Evolutionary conservation across 306 rosid species (phyloP).

Genomic region (Fragaria iinumae): DNA sequence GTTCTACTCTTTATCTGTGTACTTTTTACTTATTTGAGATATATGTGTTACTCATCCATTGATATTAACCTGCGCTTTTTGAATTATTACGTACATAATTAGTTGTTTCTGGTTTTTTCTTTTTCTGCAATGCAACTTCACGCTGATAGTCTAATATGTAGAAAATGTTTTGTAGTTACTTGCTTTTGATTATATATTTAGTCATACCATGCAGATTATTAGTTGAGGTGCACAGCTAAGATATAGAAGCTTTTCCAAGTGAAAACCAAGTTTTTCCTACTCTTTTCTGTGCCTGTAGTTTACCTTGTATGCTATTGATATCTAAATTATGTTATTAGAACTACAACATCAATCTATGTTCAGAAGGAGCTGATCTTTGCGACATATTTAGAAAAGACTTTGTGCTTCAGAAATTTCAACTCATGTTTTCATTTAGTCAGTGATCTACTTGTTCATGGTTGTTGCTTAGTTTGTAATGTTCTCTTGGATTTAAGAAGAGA

Average conservation of each 20-base stretch:
- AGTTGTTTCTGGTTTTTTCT: not conserved
- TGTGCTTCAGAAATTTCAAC: not conserved
- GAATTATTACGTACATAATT: not conserved
- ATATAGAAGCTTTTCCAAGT: not conserved
- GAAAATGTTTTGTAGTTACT: not conserved
- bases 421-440: not conserved
- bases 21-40: slow-evolving; percentile 19
- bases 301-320: not conserved
- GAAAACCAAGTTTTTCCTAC: not conserved
- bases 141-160: not conserved
- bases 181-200: not conserved
- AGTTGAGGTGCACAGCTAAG: not conserved
- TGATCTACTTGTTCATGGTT: not conserved
- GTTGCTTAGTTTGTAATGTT: not conserved
- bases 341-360: not conserved
- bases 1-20: slow-evolving; percentile 27
- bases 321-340: not conserved
- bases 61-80: not conserved
- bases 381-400: not conserved
- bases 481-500: not conserved
- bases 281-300: not conserved
- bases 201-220: not conserved
- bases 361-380: not conserved
- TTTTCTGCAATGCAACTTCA: not conserved
- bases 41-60: not conserved